Conservation (phyloP, 495 filamentous ascomycete species). For the Articulospora tetracladia region DNA sequence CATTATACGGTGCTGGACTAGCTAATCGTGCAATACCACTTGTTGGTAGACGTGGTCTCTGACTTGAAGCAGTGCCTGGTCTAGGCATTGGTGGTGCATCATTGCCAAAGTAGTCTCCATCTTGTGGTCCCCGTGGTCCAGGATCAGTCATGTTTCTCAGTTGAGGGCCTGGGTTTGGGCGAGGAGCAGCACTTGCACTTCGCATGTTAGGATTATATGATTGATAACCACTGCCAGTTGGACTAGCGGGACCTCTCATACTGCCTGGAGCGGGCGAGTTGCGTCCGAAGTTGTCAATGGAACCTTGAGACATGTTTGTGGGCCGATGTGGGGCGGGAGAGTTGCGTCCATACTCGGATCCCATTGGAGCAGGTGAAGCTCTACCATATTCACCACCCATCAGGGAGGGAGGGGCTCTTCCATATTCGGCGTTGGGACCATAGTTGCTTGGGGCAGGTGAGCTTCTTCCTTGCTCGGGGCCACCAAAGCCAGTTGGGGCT, state of each 20-base stretch:
- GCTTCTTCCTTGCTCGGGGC: not conserved
- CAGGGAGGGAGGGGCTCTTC: not conserved
- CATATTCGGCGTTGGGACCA: not conserved
- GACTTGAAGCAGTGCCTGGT: constrained; percentile 6
- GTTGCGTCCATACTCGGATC: constrained; percentile 2
- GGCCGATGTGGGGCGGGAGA: not conserved
- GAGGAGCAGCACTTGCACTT: constrained; percentile 27
- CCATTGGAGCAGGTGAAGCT: constrained; percentile 1
- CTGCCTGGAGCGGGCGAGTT: constrained; percentile 33
- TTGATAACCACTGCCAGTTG: constrained; percentile 13
- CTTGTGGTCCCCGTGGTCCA: constrained; percentile 25
- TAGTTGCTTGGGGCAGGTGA: not conserved
- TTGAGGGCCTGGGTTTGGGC: constrained; percentile 31
- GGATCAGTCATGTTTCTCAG: constrained; percentile 50
- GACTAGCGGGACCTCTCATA: constrained; percentile 15
- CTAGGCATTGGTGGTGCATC: constrained; percentile 5
- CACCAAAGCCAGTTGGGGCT: constrained; percentile 24
- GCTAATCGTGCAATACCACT: constrained; percentile 10
- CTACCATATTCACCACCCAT: constrained; percentile 1
- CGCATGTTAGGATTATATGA: constrained; percentile 22
- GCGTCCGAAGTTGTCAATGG: constrained; percentile 25
- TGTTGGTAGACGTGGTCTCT: not conserved
- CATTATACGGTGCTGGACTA: constrained; percentile 22
- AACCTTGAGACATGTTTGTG: not conserved
- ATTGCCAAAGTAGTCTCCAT: constrained; percentile 11